Percentiles rank a stretch among this genome's conserved stretches.
Evolutionary conservation across 495 filamentous ascomycete species (phyloP).

Genomic region (Pseudomonodictys pantanalensis): DNA sequence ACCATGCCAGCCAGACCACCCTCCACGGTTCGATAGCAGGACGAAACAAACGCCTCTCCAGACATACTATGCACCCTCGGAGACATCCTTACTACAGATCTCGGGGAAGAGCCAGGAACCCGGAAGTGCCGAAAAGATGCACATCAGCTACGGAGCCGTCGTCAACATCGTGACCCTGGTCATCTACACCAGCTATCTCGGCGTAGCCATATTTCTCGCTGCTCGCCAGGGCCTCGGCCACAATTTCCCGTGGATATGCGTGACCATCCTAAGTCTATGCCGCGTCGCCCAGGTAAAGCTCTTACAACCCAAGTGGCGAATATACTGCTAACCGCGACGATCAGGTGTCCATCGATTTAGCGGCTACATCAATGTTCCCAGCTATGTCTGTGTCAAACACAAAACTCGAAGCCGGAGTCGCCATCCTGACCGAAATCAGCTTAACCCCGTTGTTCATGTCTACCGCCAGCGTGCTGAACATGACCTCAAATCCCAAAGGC

Average conservation of each 20-base stretch:
- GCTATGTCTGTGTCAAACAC: constrained; percentile 7
- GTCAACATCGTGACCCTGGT: constrained; percentile 25
- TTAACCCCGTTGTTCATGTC: constrained; percentile 25
- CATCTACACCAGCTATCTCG: constrained; percentile 19
- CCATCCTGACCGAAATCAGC: constrained; percentile 22
- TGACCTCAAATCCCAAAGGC: constrained; percentile 16
- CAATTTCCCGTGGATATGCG: constrained; percentile 19
- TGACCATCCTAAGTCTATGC: constrained; percentile 16
- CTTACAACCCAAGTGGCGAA: background rate
- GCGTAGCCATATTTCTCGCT: constrained; percentile 9
- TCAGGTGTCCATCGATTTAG: constrained; percentile 20
- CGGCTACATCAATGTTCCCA: constrained; percentile 11
- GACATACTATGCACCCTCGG: background rate
- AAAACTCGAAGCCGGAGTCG: constrained; percentile 8
- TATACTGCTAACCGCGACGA: background rate
- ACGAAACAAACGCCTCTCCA: background rate
- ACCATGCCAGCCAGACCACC: too few relatives aligned
- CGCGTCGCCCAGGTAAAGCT: constrained; percentile 9
- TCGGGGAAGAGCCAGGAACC: background rate
- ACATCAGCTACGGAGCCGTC: constrained; percentile 11
- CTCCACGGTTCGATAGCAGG: too few relatives aligned
- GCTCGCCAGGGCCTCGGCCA: constrained; percentile 17
- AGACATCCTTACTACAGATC: background rate
- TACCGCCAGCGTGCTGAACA: constrained; percentile 10
- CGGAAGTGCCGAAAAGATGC: too few relatives aligned